Evolutionary conservation across 2,329 filamentous ascomycete species (phyloP).

Genomic region (Cladosporium colombiae): DNA sequence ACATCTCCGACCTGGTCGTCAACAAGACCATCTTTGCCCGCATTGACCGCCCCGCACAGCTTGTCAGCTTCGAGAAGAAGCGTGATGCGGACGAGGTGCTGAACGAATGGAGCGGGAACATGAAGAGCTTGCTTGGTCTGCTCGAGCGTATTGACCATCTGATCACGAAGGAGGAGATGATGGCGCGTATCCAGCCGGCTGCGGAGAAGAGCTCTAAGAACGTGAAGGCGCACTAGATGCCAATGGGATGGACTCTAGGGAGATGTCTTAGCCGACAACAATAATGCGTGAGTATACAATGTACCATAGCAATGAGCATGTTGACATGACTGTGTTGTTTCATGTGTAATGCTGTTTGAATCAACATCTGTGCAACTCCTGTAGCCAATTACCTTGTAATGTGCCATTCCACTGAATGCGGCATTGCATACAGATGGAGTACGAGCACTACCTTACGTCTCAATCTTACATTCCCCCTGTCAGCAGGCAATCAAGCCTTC

Average conservation of each 20-base stretch:
- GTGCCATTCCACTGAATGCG: too few relatives aligned
- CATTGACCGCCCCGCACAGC: slow-evolving; percentile 88
- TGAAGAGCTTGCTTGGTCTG: slow-evolving; percentile 85
- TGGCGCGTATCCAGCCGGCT: slow-evolving; percentile 86
- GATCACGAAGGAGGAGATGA: slow-evolving; percentile 99
- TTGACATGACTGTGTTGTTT: not conserved
- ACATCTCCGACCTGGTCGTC: slow-evolving; percentile 95
- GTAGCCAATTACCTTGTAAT: too few relatives aligned
- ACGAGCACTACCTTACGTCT: not conserved
- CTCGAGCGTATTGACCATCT: slow-evolving; percentile 93
- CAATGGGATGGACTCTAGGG: not conserved
- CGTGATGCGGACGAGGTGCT: slow-evolving; percentile 92
- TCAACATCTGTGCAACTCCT: not conserved
- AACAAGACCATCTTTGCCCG: slow-evolving; percentile 98
- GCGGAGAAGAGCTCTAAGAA: slow-evolving; percentile 45
- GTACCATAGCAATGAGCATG: slow-evolving; percentile 19
- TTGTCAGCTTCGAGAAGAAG: slow-evolving; percentile 93
- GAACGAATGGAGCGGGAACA: slow-evolving; percentile 98
- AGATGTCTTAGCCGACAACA: not conserved
- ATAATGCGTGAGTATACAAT: slow-evolving; percentile 20
- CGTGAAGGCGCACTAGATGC: slow-evolving; percentile 18
- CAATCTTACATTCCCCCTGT: not conserved
- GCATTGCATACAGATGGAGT: not conserved
- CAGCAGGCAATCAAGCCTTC: not conserved
- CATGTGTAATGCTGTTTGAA: not conserved